Base-by-base conservation (phyloP, 2,329 filamentous ascomycete species). In the Nigrospora osmanthi region DNA sequence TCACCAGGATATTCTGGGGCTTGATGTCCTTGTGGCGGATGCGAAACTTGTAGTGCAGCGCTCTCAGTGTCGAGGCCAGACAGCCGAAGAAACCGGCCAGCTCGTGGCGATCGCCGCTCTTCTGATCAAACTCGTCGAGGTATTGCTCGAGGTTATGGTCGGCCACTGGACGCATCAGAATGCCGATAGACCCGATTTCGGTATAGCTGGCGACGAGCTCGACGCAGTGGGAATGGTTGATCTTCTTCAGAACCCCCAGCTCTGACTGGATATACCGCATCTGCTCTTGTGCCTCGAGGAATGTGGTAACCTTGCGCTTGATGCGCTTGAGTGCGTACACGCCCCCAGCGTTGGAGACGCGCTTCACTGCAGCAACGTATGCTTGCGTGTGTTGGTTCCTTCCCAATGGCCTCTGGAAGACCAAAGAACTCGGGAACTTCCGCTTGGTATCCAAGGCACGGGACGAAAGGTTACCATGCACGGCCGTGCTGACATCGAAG, bases 1-100 rank as follows among this genome's bases (percentile, higher is more conserved):
- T 93, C 54, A 94, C 76, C 52, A 94, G 69, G 52, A 94, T 90
- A 69, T 90, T 60, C 17, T 58, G 51, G 1, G 56, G 58, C 36
- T 60, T 60, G 46, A 60, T 60, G 32, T 60, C 55, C 40, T 57
- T 58, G 44, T 60, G 58, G 0, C 57, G 48, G 30, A 59, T 50
- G 15, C 43, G 43, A 1, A 51, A 41, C 6, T 31, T 47, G 7
- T 52, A 23, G 19, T 23, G 19, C 19, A 23, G 6, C 4, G 19
- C 19, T 6, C 6, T 6, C 19, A 23, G 4, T 4, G 19, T 23
- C 19, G 19, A 23, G 19, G 19, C 42, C 2, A 60, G 49, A 37
- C 57, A 59, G 4, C 58, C 58, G 30, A 60, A 60, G 36, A 55
- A 60, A n/a, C n/a, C n/a, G n/a, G 6, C 41, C 34, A 9, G 33